Evolutionary conservation across 106 monocot species (phyloP).

Genomic region (Platanthera zijinensis): DNA sequence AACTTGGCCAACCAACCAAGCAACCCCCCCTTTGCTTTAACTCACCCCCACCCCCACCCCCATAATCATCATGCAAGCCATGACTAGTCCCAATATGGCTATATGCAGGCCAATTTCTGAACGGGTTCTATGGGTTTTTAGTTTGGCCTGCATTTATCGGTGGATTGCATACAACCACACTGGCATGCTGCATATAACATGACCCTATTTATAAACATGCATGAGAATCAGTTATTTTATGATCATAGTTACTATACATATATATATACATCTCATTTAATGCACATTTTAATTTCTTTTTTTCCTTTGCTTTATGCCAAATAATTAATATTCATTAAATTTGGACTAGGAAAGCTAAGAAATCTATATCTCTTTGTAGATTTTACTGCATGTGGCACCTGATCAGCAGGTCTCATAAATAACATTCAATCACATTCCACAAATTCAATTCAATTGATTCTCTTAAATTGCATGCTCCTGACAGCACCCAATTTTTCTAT

Average conservation of each 20-base stretch:
- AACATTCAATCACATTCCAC: background rate
- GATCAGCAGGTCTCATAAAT: background rate
- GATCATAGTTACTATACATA: background rate
- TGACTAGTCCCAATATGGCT: too few relatives aligned
- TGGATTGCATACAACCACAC: too few relatives aligned
- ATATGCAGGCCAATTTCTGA: too few relatives aligned
- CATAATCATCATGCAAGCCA: background rate
- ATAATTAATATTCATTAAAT: conserved; percentile 1
- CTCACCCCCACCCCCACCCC: too few relatives aligned
- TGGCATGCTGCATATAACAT: too few relatives aligned
- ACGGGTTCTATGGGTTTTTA: too few relatives aligned
- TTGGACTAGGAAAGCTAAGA: conserved; percentile 3
- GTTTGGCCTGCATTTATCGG: too few relatives aligned
- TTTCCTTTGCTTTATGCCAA: background rate
- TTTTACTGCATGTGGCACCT: background rate
- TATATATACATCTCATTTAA: background rate
- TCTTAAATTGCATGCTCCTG: too few relatives aligned
- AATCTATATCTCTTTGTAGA: background rate
- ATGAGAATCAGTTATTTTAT: background rate
- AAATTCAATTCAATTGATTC: too few relatives aligned
- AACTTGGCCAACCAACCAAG: conserved; percentile 12
- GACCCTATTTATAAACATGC: too few relatives aligned
- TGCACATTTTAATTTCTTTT: background rate
- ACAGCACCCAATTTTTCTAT: too few relatives aligned
- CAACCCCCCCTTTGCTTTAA: conserved; percentile 9